Conservation (phyloP, 2,329 filamentous ascomycete species). For the Sarocladium kiliense region DNA sequence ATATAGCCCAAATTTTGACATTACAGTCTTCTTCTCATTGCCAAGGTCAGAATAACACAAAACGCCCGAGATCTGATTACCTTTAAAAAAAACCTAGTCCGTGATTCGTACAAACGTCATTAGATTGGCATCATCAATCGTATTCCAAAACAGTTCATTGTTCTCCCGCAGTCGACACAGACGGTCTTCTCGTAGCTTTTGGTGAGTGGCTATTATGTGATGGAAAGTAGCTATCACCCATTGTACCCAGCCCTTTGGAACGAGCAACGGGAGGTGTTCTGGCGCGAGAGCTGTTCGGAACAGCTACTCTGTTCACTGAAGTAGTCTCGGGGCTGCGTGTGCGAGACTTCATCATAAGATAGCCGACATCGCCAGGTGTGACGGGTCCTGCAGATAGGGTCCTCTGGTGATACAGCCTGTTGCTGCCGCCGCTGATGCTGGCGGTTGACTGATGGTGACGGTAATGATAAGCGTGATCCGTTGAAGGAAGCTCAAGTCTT, state of each 20-base stretch:
- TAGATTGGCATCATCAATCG: background rate
- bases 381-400: conserved; percentile 33
- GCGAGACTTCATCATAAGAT: conserved; percentile 39
- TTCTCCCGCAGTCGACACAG: conserved; percentile 10
- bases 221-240: conserved; percentile 39
- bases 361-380: conserved; percentile 34
- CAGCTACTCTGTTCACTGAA: conserved; percentile 15
- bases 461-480: background rate
- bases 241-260: conserved; percentile 19
- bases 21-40: background rate
- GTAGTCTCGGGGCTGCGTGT: conserved; percentile 28
- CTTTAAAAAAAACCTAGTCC: background rate
- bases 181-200: conserved; percentile 25
- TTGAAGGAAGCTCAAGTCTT: background rate
- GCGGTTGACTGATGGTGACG: background rate
- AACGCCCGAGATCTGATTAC: background rate
- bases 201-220: conserved; percentile 19
- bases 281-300: conserved; percentile 42
- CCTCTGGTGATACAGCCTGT: conserved; percentile 35
- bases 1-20: too few relatives aligned
- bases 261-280: conserved; percentile 41
- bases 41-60: too few relatives aligned
- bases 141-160: background rate
- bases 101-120: background rate
- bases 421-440: conserved; percentile 34